Base-by-base conservation (phyloP, 140 eudicot species). In the Flaveria floridana region DNA sequence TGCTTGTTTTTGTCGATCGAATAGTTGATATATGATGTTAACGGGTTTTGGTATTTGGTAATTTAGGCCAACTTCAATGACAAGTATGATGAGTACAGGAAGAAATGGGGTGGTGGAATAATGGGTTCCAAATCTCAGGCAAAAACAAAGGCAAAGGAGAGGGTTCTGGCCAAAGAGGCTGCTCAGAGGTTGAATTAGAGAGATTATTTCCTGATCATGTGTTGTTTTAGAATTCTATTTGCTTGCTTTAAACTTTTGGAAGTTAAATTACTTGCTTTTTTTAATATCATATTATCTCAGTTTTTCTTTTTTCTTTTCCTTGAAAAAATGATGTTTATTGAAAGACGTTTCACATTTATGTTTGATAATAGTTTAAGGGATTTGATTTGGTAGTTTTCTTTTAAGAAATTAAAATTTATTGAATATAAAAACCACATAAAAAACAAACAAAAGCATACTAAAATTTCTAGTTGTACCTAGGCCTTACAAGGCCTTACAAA, bases 71-170 rank as follows among this genome's bases (percentile, higher is more conserved):
- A 87, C 73, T 87, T 87, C 81, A 87, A 87, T 16, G 92, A 87
- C 82, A 87, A 87, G 76, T 87, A 82, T 23, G 89, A 87, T 0
- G 92, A 87, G 78, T 81, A 87, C 61, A 85, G 89, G 80, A 87
- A 87, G 86, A 85, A 85, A 71, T 87, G 93, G 92, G 92, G 89
- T 15, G 92, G 92, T 7, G 92, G 92, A 14, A 82, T 87, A 18
- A 87, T 87, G 92, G 89, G 93, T 56, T 85, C 93, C 30, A 87
- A 87, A 59, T 87, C 93, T 20, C 93, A 87, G 59, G 93, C 95
- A 1, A 85, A 84, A 76, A 81, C 88, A 46, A 88, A 88, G 84
- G 90, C 90, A 0, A 88, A 83, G 30, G 90, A 85, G 61, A 81
- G 85, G 70, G 74, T 88, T 65, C 65, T 88, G 74, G 88, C 90